A percentile compares a stretch with the other conserved stretches of the same genome.
phyloP scores from a whole-genome alignment of 306 rosid genomes.

The Geum urbanum region DNA sequence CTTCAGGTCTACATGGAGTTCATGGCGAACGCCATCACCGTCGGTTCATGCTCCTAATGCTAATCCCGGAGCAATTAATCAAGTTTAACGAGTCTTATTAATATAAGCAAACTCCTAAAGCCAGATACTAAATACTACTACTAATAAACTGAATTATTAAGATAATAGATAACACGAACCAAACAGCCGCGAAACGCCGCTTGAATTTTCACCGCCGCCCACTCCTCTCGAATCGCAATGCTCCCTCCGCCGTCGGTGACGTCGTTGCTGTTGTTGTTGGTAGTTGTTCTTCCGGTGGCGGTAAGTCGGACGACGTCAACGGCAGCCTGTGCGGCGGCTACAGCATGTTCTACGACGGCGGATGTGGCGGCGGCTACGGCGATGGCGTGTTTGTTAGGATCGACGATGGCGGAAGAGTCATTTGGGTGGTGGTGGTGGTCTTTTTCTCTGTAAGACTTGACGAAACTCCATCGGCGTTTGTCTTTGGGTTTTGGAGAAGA shows the following conservation, averaged over 20 bases:
- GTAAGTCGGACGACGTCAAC: slow-evolving; percentile 54
- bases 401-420: not conserved
- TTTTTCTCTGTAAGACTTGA: slow-evolving; percentile 53
- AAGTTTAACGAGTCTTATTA: not conserved
- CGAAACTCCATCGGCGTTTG: slow-evolving; percentile 66
- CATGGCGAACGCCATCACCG: not conserved
- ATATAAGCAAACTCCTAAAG: too few relatives aligned
- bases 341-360: slow-evolving; percentile 54
- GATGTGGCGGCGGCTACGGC: slow-evolving; percentile 53
- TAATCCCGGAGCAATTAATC: slow-evolving; percentile 23
- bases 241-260: not conserved
- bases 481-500: slow-evolving; percentile 30
- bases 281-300: slow-evolving; percentile 21
- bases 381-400: slow-evolving; percentile 46
- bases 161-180: slow-evolving; percentile 40
- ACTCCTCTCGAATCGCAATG: slow-evolving; percentile 36
- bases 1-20: slow-evolving; percentile 15
- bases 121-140: too few relatives aligned
- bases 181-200: slow-evolving; percentile 81
- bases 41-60: not conserved
- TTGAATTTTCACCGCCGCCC: slow-evolving; percentile 80
- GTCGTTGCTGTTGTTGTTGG: not conserved
- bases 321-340: slow-evolving; percentile 58
- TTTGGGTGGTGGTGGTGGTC: slow-evolving; percentile 18
- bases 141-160: not conserved